Evolutionary conservation across 2,329 filamentous ascomycete species (phyloP).

Genomic region (Diaporthe citri): DNA sequence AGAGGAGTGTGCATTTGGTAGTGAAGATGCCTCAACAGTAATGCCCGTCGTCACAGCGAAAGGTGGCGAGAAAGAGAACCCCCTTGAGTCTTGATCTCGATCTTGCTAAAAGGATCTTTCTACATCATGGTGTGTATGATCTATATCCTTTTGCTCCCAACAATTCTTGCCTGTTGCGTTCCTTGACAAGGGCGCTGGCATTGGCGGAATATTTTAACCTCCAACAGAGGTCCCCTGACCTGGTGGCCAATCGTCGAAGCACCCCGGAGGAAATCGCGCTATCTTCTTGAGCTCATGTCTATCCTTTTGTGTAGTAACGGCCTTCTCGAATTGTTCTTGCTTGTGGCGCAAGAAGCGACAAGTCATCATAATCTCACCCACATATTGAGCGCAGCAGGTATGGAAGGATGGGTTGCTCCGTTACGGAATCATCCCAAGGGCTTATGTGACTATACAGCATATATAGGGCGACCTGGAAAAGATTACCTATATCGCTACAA

Average conservation of each 20-base stretch:
- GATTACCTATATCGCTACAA: too few species aligned
- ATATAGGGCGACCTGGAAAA: too few species aligned
- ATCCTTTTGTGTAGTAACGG: background rate
- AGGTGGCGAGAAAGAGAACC: background rate
- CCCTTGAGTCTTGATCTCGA: background rate
- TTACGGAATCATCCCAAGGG: background rate
- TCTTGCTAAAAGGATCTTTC: background rate
- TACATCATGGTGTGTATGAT: too few species aligned
- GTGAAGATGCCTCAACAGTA: background rate
- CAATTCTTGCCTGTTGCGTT: background rate
- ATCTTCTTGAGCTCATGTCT: background rate
- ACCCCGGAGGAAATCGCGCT: background rate
- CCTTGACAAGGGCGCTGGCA: background rate
- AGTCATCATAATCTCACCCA: too few species aligned
- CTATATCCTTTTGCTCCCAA: background rate
- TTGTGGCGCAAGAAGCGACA: background rate
- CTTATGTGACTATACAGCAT: background rate
- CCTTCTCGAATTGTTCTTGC: background rate
- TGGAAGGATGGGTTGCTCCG: background rate
- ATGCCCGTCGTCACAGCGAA: background rate
- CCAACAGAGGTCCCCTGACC: background rate
- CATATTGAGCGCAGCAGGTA: too few species aligned
- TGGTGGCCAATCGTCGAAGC: background rate
- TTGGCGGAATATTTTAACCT: background rate
- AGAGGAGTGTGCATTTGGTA: background rate